A percentile compares a stretch with the other conserved stretches of the same genome.
Conservation (phyloP, 257 asterid genomes). For the Rubia yunnanensis region DNA sequence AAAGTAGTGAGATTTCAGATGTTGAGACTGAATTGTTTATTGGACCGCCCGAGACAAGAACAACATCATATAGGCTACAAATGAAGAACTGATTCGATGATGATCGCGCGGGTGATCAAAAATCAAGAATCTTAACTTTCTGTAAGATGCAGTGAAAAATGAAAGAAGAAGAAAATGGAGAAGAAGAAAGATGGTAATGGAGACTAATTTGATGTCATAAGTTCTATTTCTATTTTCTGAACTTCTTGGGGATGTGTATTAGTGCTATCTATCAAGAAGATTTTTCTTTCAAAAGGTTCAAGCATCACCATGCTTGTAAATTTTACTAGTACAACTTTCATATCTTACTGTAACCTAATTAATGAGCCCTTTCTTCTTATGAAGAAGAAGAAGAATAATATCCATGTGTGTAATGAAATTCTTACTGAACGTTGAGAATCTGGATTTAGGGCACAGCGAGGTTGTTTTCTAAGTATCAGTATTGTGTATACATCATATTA, state of each 20-base stretch:
- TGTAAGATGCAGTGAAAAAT: background rate
- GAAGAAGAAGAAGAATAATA: background rate
- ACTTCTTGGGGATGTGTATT: background rate
- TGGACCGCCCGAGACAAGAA: constrained; percentile 64
- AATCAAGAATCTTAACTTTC: background rate
- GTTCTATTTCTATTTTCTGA: background rate
- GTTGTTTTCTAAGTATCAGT: background rate
- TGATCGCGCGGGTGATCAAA: background rate
- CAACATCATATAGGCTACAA: constrained; percentile 21
- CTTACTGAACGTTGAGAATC: too few relatives aligned
- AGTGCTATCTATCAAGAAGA: background rate
- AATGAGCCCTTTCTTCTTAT: background rate
- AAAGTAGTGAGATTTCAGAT: constrained; percentile 60
- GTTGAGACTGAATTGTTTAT: constrained; percentile 86
- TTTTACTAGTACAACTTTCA: background rate
- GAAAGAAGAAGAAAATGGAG: background rate
- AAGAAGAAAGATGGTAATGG: background rate
- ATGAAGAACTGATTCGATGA: constrained; percentile 7
- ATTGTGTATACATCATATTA: too few relatives aligned
- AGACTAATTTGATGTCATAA: background rate
- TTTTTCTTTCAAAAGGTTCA: constrained; percentile 1
- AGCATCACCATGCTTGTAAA: background rate
- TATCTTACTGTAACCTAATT: background rate
- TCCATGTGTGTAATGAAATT: background rate
- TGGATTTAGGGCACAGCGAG: too few relatives aligned